Conservation (phyloP, 331 rosid genomes). For the Saraca asoca region DNA sequence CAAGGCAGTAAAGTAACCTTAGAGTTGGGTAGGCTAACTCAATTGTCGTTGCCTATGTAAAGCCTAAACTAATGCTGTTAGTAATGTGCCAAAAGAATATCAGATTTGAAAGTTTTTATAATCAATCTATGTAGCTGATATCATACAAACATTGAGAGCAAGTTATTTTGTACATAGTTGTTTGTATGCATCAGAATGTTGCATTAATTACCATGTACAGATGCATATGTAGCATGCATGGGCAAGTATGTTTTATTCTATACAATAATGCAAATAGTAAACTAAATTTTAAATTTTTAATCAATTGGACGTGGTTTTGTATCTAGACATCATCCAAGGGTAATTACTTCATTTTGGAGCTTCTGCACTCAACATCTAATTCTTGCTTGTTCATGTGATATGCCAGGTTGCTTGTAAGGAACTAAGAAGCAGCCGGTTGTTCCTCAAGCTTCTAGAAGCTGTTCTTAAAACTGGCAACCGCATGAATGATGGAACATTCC, state of each 20-base stretch:
- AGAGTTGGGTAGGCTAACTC: not conserved
- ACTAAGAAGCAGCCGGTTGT: conserved; percentile 76
- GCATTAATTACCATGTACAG: no score
- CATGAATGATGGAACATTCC: conserved; percentile 96
- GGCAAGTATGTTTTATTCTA: no score
- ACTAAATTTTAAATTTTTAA: no score
- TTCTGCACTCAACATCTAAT: conserved; percentile 26
- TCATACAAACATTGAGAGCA: no score
- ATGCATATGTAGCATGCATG: no score
- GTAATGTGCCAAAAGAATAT: not conserved
- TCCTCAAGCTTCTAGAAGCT: conserved; percentile 97
- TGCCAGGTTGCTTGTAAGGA: conserved; percentile 83
- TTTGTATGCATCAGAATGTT: not conserved
- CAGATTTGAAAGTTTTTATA: not conserved
- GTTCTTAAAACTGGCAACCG: conserved; percentile 99
- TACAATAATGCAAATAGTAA: no score
- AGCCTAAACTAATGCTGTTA: conserved; percentile 2
- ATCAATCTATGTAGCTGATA: no score
- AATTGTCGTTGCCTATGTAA: conserved; percentile 1
- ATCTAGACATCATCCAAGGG: conserved; percentile 5
- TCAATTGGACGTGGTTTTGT: not conserved
- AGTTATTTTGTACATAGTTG: not conserved
- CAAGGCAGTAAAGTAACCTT: conserved; percentile 1
- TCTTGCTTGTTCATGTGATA: conserved; percentile 28
- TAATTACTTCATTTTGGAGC: conserved; percentile 11